Evolutionary conservation across 1,284 basidiomycete genomes (phyloP).

Genomic region (Ganoderma sinense): DNA sequence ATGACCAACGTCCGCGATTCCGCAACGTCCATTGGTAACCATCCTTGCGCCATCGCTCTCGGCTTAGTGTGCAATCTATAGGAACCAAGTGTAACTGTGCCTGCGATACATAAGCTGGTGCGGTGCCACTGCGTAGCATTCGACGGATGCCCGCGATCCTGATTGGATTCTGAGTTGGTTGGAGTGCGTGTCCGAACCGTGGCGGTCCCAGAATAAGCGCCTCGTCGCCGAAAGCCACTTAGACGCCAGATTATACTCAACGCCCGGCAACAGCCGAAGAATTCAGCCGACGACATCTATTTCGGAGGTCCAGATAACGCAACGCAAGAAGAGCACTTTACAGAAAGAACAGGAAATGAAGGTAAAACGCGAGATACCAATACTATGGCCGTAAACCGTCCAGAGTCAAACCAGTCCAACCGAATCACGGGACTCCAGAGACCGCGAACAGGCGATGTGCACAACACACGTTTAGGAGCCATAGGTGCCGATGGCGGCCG

Average conservation of each 20-base stretch:
- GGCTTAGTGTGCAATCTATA: background rate
- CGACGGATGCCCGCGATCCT: background rate
- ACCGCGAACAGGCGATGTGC: background rate
- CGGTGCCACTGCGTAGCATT: no score
- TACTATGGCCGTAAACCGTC: background rate
- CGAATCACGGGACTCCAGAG: background rate
- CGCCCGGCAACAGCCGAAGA: constrained; percentile 1
- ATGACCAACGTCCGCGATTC: constrained; percentile 1
- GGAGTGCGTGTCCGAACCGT: no score
- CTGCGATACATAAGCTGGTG: background rate
- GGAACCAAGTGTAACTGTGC: background rate
- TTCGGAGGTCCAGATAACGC: no score
- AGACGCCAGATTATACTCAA: background rate
- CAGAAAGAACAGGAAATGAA: background rate
- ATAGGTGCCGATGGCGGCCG: background rate
- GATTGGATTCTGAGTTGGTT: no score
- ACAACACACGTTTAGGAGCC: background rate
- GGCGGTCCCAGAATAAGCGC: no score
- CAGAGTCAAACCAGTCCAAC: background rate
- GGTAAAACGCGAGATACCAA: background rate
- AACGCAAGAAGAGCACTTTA: background rate
- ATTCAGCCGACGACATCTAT: no score
- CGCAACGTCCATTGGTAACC: background rate
- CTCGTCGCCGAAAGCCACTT: no score
- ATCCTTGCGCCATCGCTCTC: background rate